A percentile compares a stretch with the other conserved stretches of the same genome.
Conservation (phyloP, 129 eudicot genomes). For the Erigeron canadensis region DNA sequence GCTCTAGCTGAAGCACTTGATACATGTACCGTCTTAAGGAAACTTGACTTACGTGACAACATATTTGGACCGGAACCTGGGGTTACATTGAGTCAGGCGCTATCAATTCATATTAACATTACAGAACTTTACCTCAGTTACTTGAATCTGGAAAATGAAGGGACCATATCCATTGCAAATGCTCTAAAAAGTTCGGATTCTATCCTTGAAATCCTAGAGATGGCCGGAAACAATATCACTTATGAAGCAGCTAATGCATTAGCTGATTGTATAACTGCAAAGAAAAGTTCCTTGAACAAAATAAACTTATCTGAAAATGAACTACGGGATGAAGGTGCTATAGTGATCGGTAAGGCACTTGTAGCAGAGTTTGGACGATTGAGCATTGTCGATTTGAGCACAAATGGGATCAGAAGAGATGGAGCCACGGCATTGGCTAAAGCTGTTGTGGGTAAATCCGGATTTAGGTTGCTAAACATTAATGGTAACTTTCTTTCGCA, state of each 20-base stretch:
- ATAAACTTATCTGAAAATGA: slow-evolving; percentile 76
- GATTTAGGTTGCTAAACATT: slow-evolving; percentile 55
- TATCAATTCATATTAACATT: slow-evolving; percentile 39
- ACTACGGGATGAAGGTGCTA: slow-evolving; percentile 62
- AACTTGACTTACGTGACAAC: slow-evolving; percentile 78
- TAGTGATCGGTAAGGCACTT: slow-evolving; percentile 44
- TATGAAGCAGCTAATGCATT: slow-evolving; percentile 48
- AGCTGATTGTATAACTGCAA: slow-evolving; percentile 50
- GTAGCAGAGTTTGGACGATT: slow-evolving; percentile 40
- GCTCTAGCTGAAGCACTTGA: slow-evolving; percentile 66
- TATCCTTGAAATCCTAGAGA: slow-evolving; percentile 52
- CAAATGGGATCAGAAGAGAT: slow-evolving; percentile 42
- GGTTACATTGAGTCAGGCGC: slow-evolving; percentile 44
- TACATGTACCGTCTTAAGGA: slow-evolving; percentile 45
- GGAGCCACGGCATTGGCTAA: slow-evolving; percentile 57
- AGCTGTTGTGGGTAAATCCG: slow-evolving; percentile 47
- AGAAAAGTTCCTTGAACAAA: slow-evolving; percentile 43
- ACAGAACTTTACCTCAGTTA: slow-evolving; percentile 65
- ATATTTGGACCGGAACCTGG: slow-evolving; percentile 73
- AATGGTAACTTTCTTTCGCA: slow-evolving; percentile 61
- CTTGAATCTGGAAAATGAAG: slow-evolving; percentile 64
- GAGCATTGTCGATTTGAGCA: slow-evolving; percentile 63
- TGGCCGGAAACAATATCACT: slow-evolving; percentile 80
- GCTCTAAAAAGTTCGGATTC: slow-evolving; percentile 52
- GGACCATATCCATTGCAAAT: slow-evolving; percentile 51